Base-by-base conservation (phyloP, 345 rosid genomes). In the Gossypium bickii region DNA sequence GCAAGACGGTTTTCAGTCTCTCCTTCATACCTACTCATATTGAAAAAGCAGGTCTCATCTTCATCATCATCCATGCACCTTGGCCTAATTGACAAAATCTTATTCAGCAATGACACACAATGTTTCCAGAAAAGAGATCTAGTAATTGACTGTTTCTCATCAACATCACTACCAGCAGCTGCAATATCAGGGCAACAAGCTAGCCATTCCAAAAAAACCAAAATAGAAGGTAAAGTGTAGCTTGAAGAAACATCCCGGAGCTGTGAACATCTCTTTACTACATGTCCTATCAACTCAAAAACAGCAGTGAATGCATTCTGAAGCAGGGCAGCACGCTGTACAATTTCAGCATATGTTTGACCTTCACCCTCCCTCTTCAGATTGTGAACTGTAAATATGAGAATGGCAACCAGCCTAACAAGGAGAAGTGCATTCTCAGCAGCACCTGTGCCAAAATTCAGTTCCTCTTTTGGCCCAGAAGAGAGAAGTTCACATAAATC, bases 141-240 rank as follows among this genome's bases (percentile, higher is more conserved):
- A 59, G 79, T 88, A 67, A 82, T 72, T 47, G 80, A 80, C 82
- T 87, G 97, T 61, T 79, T 87, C 82, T 90, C 97, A 82, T 91
- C 97, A 63, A 77, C 74, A 70, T 89, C 94, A 73, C 80, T 83
- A 57, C 87, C 89, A 12, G 78, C 65, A 5, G 84, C 56, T 45
- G 92, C 93, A 77, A 89, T 56, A 75, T 91, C 99, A 52, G 98
- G 94, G 81, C 73, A 89, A 73, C 93, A 93, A 57, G 98, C 98
- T 84, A 93, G 76, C 98, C 99, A 95, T 80, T 95, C 99, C 63
- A 93, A 80, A 80, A 91, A 93, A 64, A 95, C 93, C 60, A 95
- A 78, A 73, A 91, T 80, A 45, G 97, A 90, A 78, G 99, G 94
- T 72, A 95, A 78, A 48, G 90, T 86, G 63, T 80, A 90, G 86